Percentiles rank a stretch among this genome's conserved stretches.
phyloP scores from a whole-genome alignment of 257 asterid genomes.

The Coffea eugenioides region DNA sequence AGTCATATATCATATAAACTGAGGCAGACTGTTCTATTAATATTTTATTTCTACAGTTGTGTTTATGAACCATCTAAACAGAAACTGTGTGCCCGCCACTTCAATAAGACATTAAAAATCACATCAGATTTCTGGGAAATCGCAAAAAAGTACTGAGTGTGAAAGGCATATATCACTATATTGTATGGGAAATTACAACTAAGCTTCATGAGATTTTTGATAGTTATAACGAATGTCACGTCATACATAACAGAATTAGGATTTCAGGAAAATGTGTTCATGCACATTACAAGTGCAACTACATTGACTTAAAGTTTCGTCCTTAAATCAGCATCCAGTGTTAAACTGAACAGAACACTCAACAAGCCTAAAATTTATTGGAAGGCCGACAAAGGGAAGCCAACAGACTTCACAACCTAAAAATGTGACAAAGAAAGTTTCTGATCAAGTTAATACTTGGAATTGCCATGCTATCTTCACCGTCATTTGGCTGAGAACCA shows the following conservation, averaged over 20 bases:
- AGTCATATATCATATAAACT: background rate
- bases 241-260: background rate
- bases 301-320: too few species aligned
- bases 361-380: too few species aligned
- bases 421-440: background rate
- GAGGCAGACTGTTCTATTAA: background rate
- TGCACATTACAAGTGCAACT: background rate
- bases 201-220: background rate
- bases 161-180: background rate
- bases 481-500: background rate
- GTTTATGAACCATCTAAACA: background rate
- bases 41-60: background rate
- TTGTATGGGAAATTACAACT: too few species aligned
- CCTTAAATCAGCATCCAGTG: background rate
- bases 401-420: background rate
- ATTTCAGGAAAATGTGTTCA: background rate
- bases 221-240: background rate
- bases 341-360: background rate
- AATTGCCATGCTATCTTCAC: background rate
- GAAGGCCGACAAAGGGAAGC: background rate
- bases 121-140: background rate
- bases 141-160: too few species aligned
- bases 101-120: background rate
- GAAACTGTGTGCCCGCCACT: background rate
- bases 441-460: background rate